These are phyloP conservation scores for Sungouiella thailandica DNA, from an alignment of 805 yeast genomes.

Conservation along the genomic window DNA sequence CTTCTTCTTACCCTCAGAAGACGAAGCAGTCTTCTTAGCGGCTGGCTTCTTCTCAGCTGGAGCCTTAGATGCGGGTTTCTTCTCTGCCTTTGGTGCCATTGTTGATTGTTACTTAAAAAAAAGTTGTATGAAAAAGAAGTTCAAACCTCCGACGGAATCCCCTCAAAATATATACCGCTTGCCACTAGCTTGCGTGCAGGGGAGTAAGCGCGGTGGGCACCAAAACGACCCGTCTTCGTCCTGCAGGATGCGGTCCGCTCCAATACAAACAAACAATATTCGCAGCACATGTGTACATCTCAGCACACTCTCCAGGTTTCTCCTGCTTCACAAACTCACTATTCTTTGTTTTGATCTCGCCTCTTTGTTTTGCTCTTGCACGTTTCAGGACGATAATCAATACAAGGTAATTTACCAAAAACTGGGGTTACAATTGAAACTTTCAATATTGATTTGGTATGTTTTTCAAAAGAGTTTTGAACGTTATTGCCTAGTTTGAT, in stretches of 20 bases:
- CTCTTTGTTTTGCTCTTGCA: no score
- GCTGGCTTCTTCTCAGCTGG: slow-evolving; percentile 39
- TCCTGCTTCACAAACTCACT: background rate
- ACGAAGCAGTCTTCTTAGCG: slow-evolving; percentile 31
- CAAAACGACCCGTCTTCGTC: slow-evolving; percentile 6
- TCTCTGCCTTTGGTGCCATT: slow-evolving; percentile 37
- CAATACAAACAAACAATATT: slow-evolving; percentile 7
- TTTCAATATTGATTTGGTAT: background rate
- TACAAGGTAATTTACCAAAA: background rate
- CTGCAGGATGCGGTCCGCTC: slow-evolving; percentile 9
- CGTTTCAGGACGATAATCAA: background rate
- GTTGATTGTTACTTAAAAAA: slow-evolving; percentile 7
- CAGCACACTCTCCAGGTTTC: slow-evolving; percentile 7
- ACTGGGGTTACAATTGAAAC: background rate
- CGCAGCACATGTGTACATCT: slow-evolving; percentile 12
- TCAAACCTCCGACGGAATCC: slow-evolving; percentile 11
- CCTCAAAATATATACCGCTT: slow-evolving; percentile 15
- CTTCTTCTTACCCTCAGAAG: slow-evolving; percentile 30
- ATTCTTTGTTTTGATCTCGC: no score
- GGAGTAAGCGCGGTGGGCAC: slow-evolving; percentile 11
- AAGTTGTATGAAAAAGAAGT: slow-evolving; percentile 12
- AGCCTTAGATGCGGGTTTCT: slow-evolving; percentile 37
- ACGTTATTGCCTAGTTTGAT: no score
- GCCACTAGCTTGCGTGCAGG: slow-evolving; percentile 17
- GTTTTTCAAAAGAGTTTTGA: background rate